These are phyloP conservation scores for Panaeolus cyanescens DNA, from an alignment of 768 basidiomycete genomes.

Conservation along the genomic window DNA sequence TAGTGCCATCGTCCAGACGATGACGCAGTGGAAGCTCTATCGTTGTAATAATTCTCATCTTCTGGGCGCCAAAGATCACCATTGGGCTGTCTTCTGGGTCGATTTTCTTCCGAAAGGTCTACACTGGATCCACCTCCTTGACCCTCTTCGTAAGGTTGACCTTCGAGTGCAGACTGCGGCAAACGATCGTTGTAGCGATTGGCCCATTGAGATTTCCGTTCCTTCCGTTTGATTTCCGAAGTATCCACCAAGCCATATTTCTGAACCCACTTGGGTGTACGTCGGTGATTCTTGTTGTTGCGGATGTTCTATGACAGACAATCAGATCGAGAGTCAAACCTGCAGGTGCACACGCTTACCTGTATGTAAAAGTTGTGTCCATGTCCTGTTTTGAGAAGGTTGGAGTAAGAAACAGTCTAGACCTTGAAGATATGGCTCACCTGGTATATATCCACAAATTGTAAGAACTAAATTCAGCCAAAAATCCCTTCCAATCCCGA, in stretches of 20 bases:
- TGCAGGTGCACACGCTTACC: slow-evolving; percentile 35
- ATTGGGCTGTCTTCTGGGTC: slow-evolving; percentile 38
- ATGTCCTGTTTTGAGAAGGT: slow-evolving; percentile 56
- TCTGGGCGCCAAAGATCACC: slow-evolving; percentile 72
- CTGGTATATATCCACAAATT: slow-evolving; percentile 90
- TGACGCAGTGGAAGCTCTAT: slow-evolving; percentile 38
- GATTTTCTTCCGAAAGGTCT: slow-evolving; percentile 37
- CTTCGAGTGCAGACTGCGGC: slow-evolving; percentile 66
- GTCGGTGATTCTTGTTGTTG: slow-evolving; percentile 89
- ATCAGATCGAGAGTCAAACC: slow-evolving; percentile 6
- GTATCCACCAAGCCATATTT: slow-evolving; percentile 89
- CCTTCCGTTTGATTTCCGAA: slow-evolving; percentile 73
- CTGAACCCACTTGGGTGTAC: slow-evolving; percentile 96
- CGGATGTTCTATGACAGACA: slow-evolving; percentile 73
- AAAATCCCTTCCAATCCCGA: slow-evolving; percentile 90
- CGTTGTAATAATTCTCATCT: slow-evolving; percentile 73
- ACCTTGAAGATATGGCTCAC: slow-evolving; percentile 36
- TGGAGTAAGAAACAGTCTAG: slow-evolving; percentile 2
- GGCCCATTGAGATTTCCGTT: slow-evolving; percentile 86
- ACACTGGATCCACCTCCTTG: slow-evolving; percentile 57
- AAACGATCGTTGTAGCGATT: slow-evolving; percentile 83
- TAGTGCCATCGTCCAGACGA: slow-evolving; percentile 78
- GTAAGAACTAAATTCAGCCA: slow-evolving; percentile 88
- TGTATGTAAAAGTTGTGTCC: slow-evolving; percentile 94
- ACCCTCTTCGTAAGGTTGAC: slow-evolving; percentile 77